Evolutionary conservation across 257 asterid species (phyloP).

Genomic region (Voacanga thouarsii): DNA sequence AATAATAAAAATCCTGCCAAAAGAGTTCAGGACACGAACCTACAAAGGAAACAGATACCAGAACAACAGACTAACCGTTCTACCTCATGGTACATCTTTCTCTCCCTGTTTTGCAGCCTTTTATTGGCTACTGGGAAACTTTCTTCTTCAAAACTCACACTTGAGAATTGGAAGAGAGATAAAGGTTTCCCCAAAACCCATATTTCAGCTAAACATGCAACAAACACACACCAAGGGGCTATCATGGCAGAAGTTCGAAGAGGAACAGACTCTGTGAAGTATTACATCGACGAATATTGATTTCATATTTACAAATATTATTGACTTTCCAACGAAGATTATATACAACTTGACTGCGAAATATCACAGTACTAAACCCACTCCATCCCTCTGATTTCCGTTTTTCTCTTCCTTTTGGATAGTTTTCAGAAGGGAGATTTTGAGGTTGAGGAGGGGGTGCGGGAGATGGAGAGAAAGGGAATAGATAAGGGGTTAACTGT

Average conservation of each 20-base stretch:
- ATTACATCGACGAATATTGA: neutral
- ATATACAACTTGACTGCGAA: constrained; percentile 11
- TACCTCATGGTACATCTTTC: no score
- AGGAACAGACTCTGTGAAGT: neutral
- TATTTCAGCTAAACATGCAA: no score
- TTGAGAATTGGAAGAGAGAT: no score
- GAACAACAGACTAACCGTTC: no score
- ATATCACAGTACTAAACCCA: neutral
- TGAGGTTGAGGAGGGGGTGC: neutral
- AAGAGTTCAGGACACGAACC: no score
- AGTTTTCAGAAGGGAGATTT: neutral
- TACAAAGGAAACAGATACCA: no score
- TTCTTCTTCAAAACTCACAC: no score
- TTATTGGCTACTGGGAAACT: no score
- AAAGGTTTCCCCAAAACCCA: no score
- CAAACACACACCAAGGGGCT: no score
- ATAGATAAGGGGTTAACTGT: neutral
- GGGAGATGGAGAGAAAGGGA: neutral
- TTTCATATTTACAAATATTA: neutral
- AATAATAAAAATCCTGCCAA: no score
- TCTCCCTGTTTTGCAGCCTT: no score
- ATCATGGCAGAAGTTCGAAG: neutral
- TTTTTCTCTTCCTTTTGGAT: neutral
- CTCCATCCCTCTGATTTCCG: neutral
- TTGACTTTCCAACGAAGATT: neutral